Evolutionary conservation across 306 rosid species (phyloP).

Genomic region (Quercus engelmannii): DNA sequence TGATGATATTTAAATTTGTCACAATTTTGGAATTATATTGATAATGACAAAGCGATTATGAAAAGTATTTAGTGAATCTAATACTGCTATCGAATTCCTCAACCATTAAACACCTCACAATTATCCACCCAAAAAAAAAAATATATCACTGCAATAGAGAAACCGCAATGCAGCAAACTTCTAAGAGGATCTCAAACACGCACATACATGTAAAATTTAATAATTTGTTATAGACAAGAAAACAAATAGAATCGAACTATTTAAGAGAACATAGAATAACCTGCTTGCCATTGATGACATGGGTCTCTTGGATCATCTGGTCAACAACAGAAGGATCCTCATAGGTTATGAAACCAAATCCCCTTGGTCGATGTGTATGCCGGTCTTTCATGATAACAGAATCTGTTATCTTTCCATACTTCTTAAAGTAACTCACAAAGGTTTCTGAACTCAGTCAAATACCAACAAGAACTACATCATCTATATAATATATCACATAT

Average conservation of each 20-base stretch:
- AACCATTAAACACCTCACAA: not conserved
- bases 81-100: too few relatives aligned
- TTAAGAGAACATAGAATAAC: conserved; percentile 20
- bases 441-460: conserved; percentile 42
- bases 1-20: too few relatives aligned
- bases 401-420: conserved; percentile 86
- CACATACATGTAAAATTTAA: not conserved
- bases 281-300: conserved; percentile 74
- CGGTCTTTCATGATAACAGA: conserved; percentile 94
- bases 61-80: too few relatives aligned
- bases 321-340: conserved; percentile 88
- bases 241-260: not conserved
- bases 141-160: not conserved
- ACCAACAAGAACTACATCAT: not conserved
- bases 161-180: not conserved
- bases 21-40: too few relatives aligned
- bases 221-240: not conserved
- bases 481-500: not conserved
- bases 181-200: not conserved
- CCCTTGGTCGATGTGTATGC: conserved; percentile 74
- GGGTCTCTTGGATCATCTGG: conserved; percentile 68
- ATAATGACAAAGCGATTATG: too few relatives aligned
- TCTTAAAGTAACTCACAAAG: conserved; percentile 78
- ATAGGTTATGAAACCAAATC: conserved; percentile 88
- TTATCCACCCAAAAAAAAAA: not conserved